Conservation (phyloP, 108 stramenopile species). For the Aureococcus anophagefferens region DNA sequence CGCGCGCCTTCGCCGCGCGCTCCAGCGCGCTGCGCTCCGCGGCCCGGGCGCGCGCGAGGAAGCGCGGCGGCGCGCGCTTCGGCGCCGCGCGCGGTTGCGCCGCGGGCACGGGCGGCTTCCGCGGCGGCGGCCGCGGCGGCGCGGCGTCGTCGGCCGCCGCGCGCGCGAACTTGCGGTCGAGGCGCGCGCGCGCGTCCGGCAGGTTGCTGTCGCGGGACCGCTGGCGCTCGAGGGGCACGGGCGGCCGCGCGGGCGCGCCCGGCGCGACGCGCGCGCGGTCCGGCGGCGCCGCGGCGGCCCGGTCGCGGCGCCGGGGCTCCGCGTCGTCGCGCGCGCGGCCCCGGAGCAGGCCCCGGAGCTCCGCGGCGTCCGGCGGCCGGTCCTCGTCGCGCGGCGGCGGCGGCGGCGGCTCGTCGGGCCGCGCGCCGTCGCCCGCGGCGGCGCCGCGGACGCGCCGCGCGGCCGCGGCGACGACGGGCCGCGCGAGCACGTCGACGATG, state of each 20-base stretch:
- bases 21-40: not conserved
- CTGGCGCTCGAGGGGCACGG: too few species aligned
- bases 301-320: too few species aligned
- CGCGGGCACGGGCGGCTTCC: too few species aligned
- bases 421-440: not conserved
- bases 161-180: not conserved
- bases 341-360: not conserved
- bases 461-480: not conserved
- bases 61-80: not conserved
- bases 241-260: too few species aligned
- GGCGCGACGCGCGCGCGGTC: too few species aligned
- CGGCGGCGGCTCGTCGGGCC: too few species aligned
- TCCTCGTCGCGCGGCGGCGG: not conserved
- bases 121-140: not conserved
- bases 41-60: not conserved
- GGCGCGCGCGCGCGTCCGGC: too few species aligned
- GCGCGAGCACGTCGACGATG: not conserved
- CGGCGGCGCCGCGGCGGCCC: too few species aligned
- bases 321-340: too few species aligned
- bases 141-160: not conserved
- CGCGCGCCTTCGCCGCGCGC: not conserved
- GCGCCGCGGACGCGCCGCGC: not conserved
- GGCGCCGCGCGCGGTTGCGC: too few species aligned
- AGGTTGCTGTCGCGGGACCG: too few species aligned
- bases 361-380: not conserved